Evolutionary conservation across 73 alveolate genomes (phyloP).

Genomic region (Uronychia binucleata): DNA sequence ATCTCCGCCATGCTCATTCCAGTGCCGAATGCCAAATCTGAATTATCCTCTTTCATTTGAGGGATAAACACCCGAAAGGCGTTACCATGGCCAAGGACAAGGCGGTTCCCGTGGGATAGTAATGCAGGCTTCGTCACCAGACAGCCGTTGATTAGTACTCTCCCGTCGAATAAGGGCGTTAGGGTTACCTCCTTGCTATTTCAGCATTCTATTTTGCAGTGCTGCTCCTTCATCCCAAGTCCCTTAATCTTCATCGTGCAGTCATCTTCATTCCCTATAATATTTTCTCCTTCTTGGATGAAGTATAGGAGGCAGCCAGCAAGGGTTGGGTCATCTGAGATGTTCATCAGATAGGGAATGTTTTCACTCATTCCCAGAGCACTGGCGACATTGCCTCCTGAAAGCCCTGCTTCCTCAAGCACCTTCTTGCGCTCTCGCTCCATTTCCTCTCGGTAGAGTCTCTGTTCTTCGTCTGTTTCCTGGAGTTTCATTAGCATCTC

Average conservation of each 20-base stretch:
- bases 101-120: background rate
- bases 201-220: background rate
- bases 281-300: background rate
- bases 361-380: constrained; percentile 14
- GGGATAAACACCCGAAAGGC: constrained; percentile 18
- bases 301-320: constrained; percentile 17
- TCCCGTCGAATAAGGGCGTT: background rate
- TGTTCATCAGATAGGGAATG: constrained; percentile 14
- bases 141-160: constrained; percentile 15
- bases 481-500: background rate
- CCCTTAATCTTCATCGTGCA: background rate
- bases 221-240: constrained; percentile 13
- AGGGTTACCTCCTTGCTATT: background rate
- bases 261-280: background rate
- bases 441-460: background rate
- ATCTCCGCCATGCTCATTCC: too few species aligned
- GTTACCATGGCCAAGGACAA: constrained; percentile 32
- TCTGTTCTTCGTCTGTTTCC: background rate
- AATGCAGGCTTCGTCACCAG: background rate
- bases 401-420: constrained; percentile 19
- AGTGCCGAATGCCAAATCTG: background rate
- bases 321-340: constrained; percentile 36
- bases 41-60: background rate
- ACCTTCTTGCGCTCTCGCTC: constrained; percentile 5
- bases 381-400: background rate